A percentile compares a stretch with the other conserved stretches of the same genome.
Conservation (phyloP, 2,329 filamentous ascomycete species). For the Immersiporthe knoxdaviesiana region DNA sequence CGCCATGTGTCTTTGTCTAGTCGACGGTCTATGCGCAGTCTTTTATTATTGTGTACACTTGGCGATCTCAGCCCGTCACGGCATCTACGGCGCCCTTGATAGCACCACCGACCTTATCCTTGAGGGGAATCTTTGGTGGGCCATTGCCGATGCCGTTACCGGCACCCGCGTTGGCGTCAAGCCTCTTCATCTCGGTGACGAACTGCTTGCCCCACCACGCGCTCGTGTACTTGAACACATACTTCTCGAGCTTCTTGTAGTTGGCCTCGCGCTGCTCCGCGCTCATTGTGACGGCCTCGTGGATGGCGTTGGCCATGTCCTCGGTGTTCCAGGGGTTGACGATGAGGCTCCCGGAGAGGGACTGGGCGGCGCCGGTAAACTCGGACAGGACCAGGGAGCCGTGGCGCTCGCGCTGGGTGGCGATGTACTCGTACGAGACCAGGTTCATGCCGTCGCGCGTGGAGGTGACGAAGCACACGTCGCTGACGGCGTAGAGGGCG, state of each 20-base stretch:
- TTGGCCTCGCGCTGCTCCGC: conserved; percentile 85
- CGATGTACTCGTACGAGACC: conserved; percentile 97
- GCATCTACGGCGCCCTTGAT: conserved; percentile 25
- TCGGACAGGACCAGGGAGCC: conserved; percentile 95
- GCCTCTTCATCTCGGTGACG: conserved; percentile 75
- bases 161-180: conserved; percentile 40
- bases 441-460: conserved; percentile 99
- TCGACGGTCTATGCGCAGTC: not conserved
- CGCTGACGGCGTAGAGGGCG: conserved; percentile 88
- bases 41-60: not conserved
- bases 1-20: not conserved
- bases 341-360: conserved; percentile 87
- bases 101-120: conserved; percentile 25
- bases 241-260: conserved; percentile 89
- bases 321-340: conserved; percentile 99
- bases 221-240: conserved; percentile 97
- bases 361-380: conserved; percentile 94
- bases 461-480: conserved; percentile 89
- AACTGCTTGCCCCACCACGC: conserved; percentile 97
- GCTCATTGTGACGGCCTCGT: conserved; percentile 96
- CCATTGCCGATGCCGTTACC: conserved; percentile 31
- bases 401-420: conserved; percentile 85
- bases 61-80: conserved; percentile 14
- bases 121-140: conserved; percentile 27
- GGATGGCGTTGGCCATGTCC: conserved; percentile 88